A percentile compares a stretch with the other conserved stretches of the same genome.
Evolutionary conservation across 2,329 filamentous ascomycete species (phyloP).

Genomic region (Uncinocarpus reesii): DNA sequence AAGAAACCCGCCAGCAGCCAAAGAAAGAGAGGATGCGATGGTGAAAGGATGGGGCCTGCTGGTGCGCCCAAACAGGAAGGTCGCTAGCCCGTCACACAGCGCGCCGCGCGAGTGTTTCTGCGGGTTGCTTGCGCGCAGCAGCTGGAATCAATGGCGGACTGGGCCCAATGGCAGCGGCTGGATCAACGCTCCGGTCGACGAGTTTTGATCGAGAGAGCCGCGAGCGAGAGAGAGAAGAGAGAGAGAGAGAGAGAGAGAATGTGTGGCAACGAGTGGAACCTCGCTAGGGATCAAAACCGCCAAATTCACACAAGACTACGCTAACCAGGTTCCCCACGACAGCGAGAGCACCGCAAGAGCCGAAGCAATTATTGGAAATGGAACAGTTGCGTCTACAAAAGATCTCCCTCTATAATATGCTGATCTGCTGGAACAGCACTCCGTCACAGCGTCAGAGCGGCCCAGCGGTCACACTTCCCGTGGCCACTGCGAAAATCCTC

Average conservation of each 20-base stretch:
- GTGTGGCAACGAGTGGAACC: neutral
- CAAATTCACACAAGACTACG: no score
- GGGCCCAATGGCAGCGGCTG: no score
- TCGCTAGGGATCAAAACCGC: no score
- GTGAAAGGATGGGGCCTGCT: neutral
- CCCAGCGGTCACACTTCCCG: no score
- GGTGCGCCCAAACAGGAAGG: slow-evolving; percentile 4
- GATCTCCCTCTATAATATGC: no score
- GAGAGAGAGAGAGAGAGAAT: no score
- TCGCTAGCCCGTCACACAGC: neutral
- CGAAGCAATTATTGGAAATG: neutral
- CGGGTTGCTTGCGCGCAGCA: neutral
- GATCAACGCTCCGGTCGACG: no score
- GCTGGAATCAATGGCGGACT: neutral
- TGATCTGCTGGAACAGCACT: no score
- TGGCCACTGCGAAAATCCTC: no score
- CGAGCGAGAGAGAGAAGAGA: no score
- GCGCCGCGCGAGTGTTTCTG: neutral
- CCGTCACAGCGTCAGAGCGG: no score
- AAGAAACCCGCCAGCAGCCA: neutral
- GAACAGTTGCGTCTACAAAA: neutral
- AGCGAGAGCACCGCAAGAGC: neutral
- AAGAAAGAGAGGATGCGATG: neutral
- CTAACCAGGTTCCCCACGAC: neutral
- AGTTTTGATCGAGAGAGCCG: no score